Conservation (phyloP, 495 filamentous ascomycete species). For the Lasiosphaeria hispida region DNA sequence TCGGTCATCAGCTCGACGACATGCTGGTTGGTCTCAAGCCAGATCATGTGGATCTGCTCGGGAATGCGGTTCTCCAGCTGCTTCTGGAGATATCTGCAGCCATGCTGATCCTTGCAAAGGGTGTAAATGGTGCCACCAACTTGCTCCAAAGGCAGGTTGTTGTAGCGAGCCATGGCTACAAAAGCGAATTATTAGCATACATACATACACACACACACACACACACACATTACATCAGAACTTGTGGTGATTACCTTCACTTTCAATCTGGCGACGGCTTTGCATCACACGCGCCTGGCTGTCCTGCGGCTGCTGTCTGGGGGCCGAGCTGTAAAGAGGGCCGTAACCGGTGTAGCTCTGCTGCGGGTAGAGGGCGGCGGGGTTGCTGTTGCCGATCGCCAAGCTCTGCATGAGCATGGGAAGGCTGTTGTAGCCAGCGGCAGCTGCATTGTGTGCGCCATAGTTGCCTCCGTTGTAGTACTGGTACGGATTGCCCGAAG, state of each 20-base stretch:
- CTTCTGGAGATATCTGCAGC: conserved; percentile 92
- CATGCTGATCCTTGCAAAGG: conserved; percentile 95
- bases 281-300: conserved; percentile 70
- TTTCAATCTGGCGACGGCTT: conserved; percentile 63
- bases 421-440: conserved; percentile 44
- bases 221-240: too few species aligned
- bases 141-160: conserved; percentile 73
- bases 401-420: conserved; percentile 62
- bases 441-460: conserved; percentile 18
- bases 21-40: conserved; percentile 83
- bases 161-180: conserved; percentile 65
- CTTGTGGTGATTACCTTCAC: conserved; percentile 50
- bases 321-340: conserved; percentile 38
- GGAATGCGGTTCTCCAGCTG: conserved; percentile 88
- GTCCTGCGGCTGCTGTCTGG: conserved; percentile 50
- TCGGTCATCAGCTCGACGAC: conserved; percentile 98
- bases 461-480: conserved; percentile 37
- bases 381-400: conserved; percentile 43
- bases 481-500: conserved; percentile 37
- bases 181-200: conserved; percentile 12
- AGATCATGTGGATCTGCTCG: conserved; percentile 86
- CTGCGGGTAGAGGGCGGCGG: conserved; percentile 40
- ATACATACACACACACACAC: too few species aligned
- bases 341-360: conserved; percentile 49
- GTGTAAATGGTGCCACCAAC: conserved; percentile 77